Percentiles rank a stretch among this genome's conserved stretches.
Evolutionary conservation across 2,329 filamentous ascomycete genomes (phyloP).

Genomic region (Rutstroemia sp.): DNA sequence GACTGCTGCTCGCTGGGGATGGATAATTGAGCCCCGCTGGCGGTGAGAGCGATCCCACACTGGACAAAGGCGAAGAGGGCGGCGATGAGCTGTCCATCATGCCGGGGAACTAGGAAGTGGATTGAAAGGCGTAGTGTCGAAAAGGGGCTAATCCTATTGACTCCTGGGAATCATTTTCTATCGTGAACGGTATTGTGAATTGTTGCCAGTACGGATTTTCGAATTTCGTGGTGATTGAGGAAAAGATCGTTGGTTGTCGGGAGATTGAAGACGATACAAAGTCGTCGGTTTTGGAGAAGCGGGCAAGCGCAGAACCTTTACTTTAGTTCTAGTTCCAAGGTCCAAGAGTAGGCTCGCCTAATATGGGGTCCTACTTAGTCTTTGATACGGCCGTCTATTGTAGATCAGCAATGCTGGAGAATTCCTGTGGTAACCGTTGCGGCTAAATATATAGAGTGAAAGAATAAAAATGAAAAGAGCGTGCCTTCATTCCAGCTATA

Average conservation of each 20-base stretch:
- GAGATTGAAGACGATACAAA: background rate
- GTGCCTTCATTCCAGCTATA: too few species aligned
- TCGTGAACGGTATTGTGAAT: background rate
- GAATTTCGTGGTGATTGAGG: background rate
- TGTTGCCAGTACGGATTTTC: background rate
- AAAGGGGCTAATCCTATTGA: slow-evolving; percentile 4
- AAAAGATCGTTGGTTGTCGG: background rate
- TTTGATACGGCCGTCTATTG: too few species aligned
- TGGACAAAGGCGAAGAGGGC: slow-evolving; percentile 30
- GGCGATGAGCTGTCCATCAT: slow-evolving; percentile 15
- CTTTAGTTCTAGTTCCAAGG: too few species aligned
- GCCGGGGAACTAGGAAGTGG: background rate
- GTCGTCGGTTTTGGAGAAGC: too few species aligned
- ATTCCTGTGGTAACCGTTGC: too few species aligned
- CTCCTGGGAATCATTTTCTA: slow-evolving; percentile 8
- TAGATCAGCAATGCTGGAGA: too few species aligned
- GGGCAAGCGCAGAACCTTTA: too few species aligned
- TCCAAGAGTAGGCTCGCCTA: too few species aligned
- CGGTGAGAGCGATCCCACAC: slow-evolving; percentile 31
- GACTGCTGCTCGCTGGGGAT: slow-evolving; percentile 24
- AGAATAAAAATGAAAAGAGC: too few species aligned
- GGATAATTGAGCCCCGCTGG: slow-evolving; percentile 25
- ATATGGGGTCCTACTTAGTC: too few species aligned
- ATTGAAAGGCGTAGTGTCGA: background rate
- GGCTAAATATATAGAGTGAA: too few species aligned